Evolutionary conservation across 331 rosid species (phyloP).

Genomic region (Quercus lobata): DNA sequence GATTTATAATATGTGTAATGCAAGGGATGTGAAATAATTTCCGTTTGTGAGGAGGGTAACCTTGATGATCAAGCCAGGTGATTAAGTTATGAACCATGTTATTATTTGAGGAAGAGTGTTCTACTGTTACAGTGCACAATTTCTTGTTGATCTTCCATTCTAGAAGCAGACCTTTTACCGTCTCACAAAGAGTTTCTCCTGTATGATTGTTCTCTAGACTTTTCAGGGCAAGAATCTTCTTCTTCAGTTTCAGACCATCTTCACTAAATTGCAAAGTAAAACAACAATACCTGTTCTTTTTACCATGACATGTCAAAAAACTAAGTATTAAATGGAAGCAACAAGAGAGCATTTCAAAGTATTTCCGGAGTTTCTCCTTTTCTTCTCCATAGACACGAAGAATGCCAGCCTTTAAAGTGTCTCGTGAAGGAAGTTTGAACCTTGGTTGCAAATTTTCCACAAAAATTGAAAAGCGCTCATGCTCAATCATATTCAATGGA

Average conservation of each 20-base stretch:
- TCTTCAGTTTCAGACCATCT: background rate
- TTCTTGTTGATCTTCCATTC: background rate
- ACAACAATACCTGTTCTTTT: background rate
- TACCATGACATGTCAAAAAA: background rate
- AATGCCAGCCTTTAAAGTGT: background rate
- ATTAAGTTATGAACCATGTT: background rate
- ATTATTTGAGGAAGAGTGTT: background rate
- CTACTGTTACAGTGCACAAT: background rate
- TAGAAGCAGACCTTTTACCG: background rate
- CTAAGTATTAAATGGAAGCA: background rate
- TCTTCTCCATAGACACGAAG: background rate
- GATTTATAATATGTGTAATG: too few species aligned
- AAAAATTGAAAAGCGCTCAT: too few species aligned
- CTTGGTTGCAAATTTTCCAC: too few species aligned
- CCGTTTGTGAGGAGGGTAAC: too few species aligned
- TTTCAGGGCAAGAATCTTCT: too few species aligned
- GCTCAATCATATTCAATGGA: background rate
- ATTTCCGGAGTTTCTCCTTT: background rate
- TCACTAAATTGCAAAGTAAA: background rate
- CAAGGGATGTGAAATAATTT: too few species aligned
- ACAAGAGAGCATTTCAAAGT: background rate
- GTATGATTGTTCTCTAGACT: too few species aligned
- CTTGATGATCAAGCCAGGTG: background rate
- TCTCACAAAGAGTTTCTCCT: background rate
- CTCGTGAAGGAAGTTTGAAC: too few species aligned